Base-by-base conservation (phyloP, 257 asterid species). In the Striga asiatica region DNA sequence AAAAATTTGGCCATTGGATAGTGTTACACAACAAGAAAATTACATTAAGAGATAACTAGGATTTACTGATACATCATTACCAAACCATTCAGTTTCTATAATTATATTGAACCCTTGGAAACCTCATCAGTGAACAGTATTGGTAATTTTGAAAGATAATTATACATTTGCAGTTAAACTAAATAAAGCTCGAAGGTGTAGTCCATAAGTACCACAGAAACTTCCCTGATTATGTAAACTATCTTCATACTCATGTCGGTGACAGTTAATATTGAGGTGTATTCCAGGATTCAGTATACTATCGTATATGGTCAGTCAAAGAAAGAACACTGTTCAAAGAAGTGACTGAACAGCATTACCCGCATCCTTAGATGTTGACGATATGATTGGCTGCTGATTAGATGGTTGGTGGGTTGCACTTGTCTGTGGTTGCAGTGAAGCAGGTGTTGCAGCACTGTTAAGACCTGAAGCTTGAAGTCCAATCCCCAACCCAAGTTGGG, bases 401-500 rank as follows among this genome's bases (percentile, higher is more conserved):
- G 89, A 66, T 58, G 89, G 59, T 71, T 77, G 85, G 63, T 78
- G 85, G 53, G 71, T 56, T 18, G 79, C 60, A 78, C 70, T 83
- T 48, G 80, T 78, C 65, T 77, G 94, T 60, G 73, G 85, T 68
- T 81, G 94, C 69, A 69, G 64, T 29, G 89, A 74, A 63, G 78
- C 69, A 77, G 87, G 68, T 53, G 89, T 69, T 49, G 84, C 37
- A 52, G 41, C 76, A 73, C 54, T 74, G 80, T 79, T 85, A 54
- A 66, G 65, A 64, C 78, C 81, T 70, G 84, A 74, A 74, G 82
- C 68, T 74, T 80, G 91, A 74, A 64, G 77, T 57, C 81, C 87
- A 68, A 73, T 70, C 62, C 93, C 92, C 74, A 78, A 61, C 50
- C 88, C 85, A 69, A 73, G 84, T 72, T 81, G 94, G 67, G 94